A percentile compares a stretch with the other conserved stretches of the same genome.
These are phyloP conservation scores for Tylopilus plumbeoviolaceoides DNA, from an alignment of 768 basidiomycete genomes.

Conservation along the genomic window DNA sequence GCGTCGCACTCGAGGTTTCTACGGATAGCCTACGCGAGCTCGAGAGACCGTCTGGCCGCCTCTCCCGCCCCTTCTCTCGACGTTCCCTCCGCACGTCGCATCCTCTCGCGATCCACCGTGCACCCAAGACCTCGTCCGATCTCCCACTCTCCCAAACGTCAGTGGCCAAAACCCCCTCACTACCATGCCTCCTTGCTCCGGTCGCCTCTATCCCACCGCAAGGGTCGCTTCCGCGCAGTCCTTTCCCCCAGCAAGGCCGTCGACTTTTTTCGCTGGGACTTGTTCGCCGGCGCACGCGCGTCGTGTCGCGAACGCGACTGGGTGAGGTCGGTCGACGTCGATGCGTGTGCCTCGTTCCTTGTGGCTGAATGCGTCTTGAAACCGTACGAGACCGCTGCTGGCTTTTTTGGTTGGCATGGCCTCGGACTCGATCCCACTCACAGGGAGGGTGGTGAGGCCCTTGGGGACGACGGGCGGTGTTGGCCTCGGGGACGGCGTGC, in stretches of 20 bases:
- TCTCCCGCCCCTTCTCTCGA: no score
- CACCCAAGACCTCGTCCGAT: neutral
- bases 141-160: conserved; percentile 7
- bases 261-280: conserved; percentile 27
- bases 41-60: no score
- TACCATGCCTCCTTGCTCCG: conserved; percentile 28
- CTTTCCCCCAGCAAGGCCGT: conserved; percentile 17
- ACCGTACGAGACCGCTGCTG: conserved; percentile 26
- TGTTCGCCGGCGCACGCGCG: conserved; percentile 1
- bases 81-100: no score
- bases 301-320: neutral
- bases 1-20: conserved; percentile 27
- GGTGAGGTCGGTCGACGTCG: neutral
- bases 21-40: conserved; percentile 21
- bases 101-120: conserved; percentile 3
- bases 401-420: conserved; percentile 29
- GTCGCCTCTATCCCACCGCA: conserved; percentile 22
- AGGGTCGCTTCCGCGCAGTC: conserved; percentile 22
- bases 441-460: neutral
- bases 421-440: conserved; percentile 14
- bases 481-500: neutral
- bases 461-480: neutral
- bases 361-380: conserved; percentile 22
- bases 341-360: neutral
- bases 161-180: conserved; percentile 26